Conservation (phyloP, 306 rosid species). For the Quercus robur region DNA sequence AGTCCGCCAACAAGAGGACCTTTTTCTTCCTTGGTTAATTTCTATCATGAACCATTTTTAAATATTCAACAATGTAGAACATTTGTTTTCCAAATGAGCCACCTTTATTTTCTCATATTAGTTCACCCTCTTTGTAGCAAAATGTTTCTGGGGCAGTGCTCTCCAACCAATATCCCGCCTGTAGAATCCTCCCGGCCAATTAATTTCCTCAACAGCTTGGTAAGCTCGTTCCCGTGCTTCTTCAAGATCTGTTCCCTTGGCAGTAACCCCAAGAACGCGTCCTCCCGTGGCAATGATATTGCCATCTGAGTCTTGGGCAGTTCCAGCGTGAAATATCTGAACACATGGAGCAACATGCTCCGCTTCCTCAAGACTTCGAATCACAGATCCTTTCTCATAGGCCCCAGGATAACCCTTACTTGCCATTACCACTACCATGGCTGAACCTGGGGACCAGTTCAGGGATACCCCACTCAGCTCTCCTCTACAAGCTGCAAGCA, state of each 20-base stretch:
- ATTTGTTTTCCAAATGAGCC: background rate
- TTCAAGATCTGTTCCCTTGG: conserved; percentile 74
- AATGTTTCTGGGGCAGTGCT: conserved; percentile 64
- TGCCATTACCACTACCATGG: conserved; percentile 99
- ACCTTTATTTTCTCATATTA: background rate
- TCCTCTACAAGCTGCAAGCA: conserved; percentile 93
- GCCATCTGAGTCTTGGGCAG: conserved; percentile 68
- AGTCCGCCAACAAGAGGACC: background rate
- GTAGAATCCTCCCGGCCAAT: conserved; percentile 90
- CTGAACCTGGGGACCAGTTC: conserved; percentile 87
- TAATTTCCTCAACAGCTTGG: conserved; percentile 59
- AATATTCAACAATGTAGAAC: background rate
- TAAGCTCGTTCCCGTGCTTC: conserved; percentile 79
- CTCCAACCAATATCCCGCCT: conserved; percentile 95
- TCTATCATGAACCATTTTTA: background rate
- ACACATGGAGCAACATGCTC: conserved; percentile 67
- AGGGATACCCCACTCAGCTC: conserved; percentile 67
- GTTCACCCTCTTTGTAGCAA: conserved; percentile 34
- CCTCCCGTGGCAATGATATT: conserved; percentile 79
- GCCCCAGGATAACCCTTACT: conserved; percentile 87
- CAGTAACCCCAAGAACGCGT: conserved; percentile 92
- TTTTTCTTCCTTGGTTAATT: background rate
- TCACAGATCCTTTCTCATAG: conserved; percentile 85
- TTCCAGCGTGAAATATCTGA: conserved; percentile 93
- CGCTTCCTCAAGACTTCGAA: conserved; percentile 73